A percentile compares a stretch with the other conserved stretches of the same genome.
These are phyloP conservation scores for Telfairia occidentalis DNA, from an alignment of 331 rosid species.

Conservation along the genomic window DNA sequence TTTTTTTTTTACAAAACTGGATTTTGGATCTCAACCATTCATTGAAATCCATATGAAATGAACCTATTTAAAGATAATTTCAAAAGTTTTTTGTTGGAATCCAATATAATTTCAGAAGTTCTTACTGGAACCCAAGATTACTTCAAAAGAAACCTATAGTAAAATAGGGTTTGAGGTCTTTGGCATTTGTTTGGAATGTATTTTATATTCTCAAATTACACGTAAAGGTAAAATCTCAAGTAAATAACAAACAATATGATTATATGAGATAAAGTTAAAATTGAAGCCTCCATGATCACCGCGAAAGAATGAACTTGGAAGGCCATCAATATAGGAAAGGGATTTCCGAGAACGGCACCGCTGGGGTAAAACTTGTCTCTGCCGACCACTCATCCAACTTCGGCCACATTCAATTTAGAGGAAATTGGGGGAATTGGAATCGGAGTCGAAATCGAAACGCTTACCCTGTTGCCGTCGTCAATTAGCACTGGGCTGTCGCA, in stretches of 20 bases:
- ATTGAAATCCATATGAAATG: background rate
- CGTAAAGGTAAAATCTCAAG: background rate
- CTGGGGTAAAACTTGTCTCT: background rate
- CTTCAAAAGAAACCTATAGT: background rate
- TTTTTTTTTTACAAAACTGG: background rate
- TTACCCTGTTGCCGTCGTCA: constrained; percentile 33
- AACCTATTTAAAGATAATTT: background rate
- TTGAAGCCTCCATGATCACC: background rate
- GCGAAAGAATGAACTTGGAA: background rate
- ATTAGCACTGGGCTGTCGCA: constrained; percentile 25
- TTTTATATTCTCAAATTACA: background rate
- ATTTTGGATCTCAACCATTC: background rate
- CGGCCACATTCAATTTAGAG: background rate
- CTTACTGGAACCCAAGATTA: background rate
- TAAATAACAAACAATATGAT: background rate
- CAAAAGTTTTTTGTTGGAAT: background rate
- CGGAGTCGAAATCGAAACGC: background rate
- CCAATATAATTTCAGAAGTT: background rate
- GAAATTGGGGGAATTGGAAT: background rate
- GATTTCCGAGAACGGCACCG: background rate
- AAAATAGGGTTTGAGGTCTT: background rate
- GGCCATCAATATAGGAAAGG: background rate
- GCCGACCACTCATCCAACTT: background rate
- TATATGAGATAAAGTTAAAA: background rate
- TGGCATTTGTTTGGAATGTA: background rate